Evolutionary conservation across 108 stramenopile genomes (phyloP), one percentile per base, ranked within the genome.

Genomic region (Aureococcus anophagefferens): DNA sequence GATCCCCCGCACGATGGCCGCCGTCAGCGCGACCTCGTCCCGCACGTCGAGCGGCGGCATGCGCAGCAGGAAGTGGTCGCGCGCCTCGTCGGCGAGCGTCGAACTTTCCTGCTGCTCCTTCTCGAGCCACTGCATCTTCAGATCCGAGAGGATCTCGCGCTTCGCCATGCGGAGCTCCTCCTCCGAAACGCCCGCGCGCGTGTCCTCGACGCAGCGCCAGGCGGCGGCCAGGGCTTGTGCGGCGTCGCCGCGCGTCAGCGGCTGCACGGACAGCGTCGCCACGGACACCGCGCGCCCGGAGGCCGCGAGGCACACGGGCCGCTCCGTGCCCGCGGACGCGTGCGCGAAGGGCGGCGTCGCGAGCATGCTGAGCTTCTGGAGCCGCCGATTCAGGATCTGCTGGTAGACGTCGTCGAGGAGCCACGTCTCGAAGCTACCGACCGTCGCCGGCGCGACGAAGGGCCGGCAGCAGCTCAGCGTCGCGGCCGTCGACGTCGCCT

Each of bases 331-430:
- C 0, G 71, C 72, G 16, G 73, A 72, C 30, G 73, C 70, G 15
- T 70, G 34, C 35, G 66, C 64, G 31, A 74, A 74, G 31, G 73
- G 73, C 5, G 73, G 73, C 3, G 36, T 31, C 62, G 65, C 71
- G 0, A 35, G 35, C 71, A 74, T 74, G 29, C 70, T 51, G 28
- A 64, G 72, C 70, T 72, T 72, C n/a, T 63, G 36, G 21, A 74
- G 73, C 29, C 71, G 35, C 30, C 71, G 71, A 63, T 74, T 74
- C 35, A 74, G 64, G 64, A 71, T 36, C 29, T 64, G 63, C 33
- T 65, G 73, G 63, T 65, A 72, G 15, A 74, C 71, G 62, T 72
- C 62, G 28, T 72, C 73, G 35, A 62, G 31, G 71, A 74, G 69
- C 63, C 72, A 71, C 30, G 63, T 7, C 62, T 70, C 25, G 62